These are phyloP conservation scores for Phytophthora meadii DNA, from an alignment of 352 stramenopile species.

Conservation along the genomic window DNA sequence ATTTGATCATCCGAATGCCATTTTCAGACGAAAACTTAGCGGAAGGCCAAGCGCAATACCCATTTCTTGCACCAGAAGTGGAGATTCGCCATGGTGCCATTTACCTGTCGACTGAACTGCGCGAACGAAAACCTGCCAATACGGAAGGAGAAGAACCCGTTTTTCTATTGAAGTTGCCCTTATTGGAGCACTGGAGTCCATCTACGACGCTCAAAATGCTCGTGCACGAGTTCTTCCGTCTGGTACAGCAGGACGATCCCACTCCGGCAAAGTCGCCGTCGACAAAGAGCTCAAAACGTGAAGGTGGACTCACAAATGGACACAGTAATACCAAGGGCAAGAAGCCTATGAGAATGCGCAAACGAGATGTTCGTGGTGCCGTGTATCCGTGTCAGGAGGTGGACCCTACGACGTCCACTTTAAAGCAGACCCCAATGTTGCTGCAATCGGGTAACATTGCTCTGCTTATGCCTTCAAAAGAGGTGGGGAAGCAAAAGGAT, in stretches of 20 bases:
- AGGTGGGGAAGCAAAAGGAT: constrained; percentile 19
- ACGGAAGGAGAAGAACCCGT: constrained; percentile 29
- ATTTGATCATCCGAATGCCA: constrained; percentile 64
- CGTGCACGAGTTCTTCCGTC: constrained; percentile 67
- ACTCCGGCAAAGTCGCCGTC: constrained; percentile 31
- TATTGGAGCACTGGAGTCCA: constrained; percentile 75
- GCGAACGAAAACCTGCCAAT: constrained; percentile 26
- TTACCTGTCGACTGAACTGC: constrained; percentile 62
- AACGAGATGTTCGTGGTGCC: constrained; percentile 68
- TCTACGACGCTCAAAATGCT: constrained; percentile 81
- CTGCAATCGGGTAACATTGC: constrained; percentile 75
- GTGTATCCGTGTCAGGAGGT: constrained; percentile 81
- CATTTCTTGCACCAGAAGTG: constrained; percentile 64
- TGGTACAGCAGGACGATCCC: constrained; percentile 65
- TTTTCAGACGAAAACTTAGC: constrained; percentile 43
- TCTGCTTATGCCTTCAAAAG: constrained; percentile 46
- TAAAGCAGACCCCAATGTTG: constrained; percentile 71
- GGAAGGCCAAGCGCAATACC: constrained; percentile 56
- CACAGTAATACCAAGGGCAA: constrained; percentile 12
- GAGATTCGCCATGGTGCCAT: constrained; percentile 52
- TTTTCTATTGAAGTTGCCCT: constrained; percentile 54
- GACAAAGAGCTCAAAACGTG: constrained; percentile 11
- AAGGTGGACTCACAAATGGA: constrained; percentile 1
- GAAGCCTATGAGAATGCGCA: constrained; percentile 66
- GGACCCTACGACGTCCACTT: constrained; percentile 56